These are phyloP conservation scores for Neospermospora avenae DNA, from an alignment of 2,329 filamentous ascomycete genomes.

Conservation along the genomic window DNA sequence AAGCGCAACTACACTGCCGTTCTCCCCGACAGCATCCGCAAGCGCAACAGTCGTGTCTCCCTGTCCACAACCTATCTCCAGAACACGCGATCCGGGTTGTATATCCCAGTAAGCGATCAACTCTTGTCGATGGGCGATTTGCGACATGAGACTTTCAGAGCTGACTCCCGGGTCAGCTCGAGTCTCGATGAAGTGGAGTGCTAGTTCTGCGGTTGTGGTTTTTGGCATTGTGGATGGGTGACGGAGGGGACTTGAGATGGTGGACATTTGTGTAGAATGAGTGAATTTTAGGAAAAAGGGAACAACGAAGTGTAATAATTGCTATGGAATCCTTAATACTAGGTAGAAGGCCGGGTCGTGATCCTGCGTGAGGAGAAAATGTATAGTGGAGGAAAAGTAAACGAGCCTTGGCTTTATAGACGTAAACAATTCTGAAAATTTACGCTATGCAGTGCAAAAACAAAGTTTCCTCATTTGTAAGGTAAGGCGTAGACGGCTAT, in stretches of 20 bases:
- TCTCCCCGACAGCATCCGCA: conserved; percentile 44
- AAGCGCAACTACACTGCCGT: conserved; percentile 47
- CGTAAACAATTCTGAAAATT: too few species aligned
- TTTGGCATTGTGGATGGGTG: neutral
- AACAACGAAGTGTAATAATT: too few species aligned
- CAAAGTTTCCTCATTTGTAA: neutral
- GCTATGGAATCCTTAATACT: too few species aligned
- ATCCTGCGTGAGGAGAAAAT: too few species aligned
- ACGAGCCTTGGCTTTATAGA: neutral
- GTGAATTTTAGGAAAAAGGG: too few species aligned
- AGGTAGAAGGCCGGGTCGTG: too few species aligned
- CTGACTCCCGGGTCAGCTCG: neutral
- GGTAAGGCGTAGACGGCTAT: neutral
- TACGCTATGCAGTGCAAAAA: too few species aligned
- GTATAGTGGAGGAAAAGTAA: too few species aligned
- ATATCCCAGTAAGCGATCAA: conserved; percentile 39
- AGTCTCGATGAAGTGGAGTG: conserved; percentile 18
- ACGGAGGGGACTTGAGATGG: too few species aligned
- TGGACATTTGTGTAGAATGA: neutral
- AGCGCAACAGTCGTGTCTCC: conserved; percentile 54
- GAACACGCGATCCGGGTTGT: conserved; percentile 40
- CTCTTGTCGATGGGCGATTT: conserved; percentile 38
- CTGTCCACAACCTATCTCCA: conserved; percentile 60
- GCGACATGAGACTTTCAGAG: conserved; percentile 18
- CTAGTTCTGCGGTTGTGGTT: conserved; percentile 7